These are phyloP conservation scores for Globisporangium alternatum DNA, from an alignment of 352 stramenopile species.

Conservation along the genomic window DNA sequence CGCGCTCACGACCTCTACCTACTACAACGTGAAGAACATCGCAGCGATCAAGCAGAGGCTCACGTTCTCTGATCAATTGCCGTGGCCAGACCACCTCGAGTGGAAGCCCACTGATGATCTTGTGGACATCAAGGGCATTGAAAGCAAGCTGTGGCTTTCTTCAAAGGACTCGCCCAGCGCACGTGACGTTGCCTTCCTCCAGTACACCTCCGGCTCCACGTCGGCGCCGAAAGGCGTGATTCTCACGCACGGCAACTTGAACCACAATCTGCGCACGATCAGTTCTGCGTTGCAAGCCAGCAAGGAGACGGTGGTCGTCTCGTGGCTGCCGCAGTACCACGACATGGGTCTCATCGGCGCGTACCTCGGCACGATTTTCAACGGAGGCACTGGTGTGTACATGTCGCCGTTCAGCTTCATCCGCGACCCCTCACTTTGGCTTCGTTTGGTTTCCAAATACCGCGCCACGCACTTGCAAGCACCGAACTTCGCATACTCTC, in stretches of 20 bases:
- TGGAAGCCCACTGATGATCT: constrained; percentile 88
- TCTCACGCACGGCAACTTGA: constrained; percentile 96
- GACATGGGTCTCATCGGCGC: constrained; percentile 99
- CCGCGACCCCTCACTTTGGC: constrained; percentile 94
- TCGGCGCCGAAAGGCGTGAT: constrained; percentile 97
- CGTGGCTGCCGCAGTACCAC: constrained; percentile 99
- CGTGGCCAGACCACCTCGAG: constrained; percentile 86
- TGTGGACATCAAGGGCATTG: constrained; percentile 41
- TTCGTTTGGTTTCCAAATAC: constrained; percentile 88
- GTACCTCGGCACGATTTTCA: constrained; percentile 80
- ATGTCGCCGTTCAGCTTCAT: constrained; percentile 98
- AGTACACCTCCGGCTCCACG: constrained; percentile 99
- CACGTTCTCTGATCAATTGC: constrained; percentile 49
- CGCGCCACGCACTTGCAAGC: constrained; percentile 96
- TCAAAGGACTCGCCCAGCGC: constrained; percentile 32
- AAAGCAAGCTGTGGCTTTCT: constrained; percentile 42
- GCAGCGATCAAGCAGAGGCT: constrained; percentile 79
- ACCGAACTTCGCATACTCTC: constrained; percentile 98
- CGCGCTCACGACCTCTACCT: constrained; percentile 92
- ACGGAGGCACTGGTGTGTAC: constrained; percentile 93
- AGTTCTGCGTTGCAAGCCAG: constrained; percentile 89
- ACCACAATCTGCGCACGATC: constrained; percentile 96
- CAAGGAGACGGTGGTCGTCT: constrained; percentile 93
- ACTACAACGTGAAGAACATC: constrained; percentile 95
- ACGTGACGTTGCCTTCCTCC: constrained; percentile 94